These are phyloP conservation scores for Magnaporthiopsis rhizophila DNA, from an alignment of 2,329 filamentous ascomycete genomes.

Conservation along the genomic window DNA sequence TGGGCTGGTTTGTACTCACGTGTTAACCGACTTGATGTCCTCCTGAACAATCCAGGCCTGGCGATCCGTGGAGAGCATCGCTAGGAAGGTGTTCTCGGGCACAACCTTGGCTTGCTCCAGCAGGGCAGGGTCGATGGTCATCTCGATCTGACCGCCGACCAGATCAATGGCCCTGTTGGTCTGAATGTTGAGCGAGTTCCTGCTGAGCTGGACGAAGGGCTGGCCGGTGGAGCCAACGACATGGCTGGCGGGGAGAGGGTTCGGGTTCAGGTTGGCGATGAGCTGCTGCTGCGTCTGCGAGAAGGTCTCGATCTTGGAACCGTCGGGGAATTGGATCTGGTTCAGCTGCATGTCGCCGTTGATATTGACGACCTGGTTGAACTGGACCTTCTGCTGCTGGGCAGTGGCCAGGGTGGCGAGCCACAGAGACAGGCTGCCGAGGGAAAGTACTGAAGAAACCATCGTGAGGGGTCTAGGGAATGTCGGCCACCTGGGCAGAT, in stretches of 20 bases:
- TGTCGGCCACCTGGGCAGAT: conserved; percentile 7
- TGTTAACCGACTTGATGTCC: conserved; percentile 6
- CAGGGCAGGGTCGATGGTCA: conserved; percentile 1
- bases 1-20: neutral
- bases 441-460: neutral
- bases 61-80: conserved; percentile 5
- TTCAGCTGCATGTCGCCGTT: conserved; percentile 8
- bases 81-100: conserved; percentile 5
- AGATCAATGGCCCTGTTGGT: conserved; percentile 4
- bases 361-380: conserved; percentile 7
- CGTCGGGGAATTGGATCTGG: conserved; percentile 1
- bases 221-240: conserved; percentile 5
- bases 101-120: neutral
- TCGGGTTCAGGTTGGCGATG: conserved; percentile 7
- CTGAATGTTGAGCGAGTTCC: conserved; percentile 6
- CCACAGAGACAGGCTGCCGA: neutral
- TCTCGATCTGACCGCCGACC: conserved; percentile 6
- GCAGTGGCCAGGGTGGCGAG: conserved; percentile 2
- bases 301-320: conserved; percentile 8
- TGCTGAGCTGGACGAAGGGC: conserved; percentile 2
- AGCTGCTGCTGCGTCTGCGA: conserved; percentile 5
- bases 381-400: conserved; percentile 5
- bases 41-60: conserved; percentile 7
- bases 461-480: conserved; percentile 1
- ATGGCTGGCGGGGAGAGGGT: neutral